Percentiles rank a stretch among this genome's conserved stretches.
phyloP scores from a whole-genome alignment of 1,284 basidiomycete genomes.

The Schizophyllum commune region DNA sequence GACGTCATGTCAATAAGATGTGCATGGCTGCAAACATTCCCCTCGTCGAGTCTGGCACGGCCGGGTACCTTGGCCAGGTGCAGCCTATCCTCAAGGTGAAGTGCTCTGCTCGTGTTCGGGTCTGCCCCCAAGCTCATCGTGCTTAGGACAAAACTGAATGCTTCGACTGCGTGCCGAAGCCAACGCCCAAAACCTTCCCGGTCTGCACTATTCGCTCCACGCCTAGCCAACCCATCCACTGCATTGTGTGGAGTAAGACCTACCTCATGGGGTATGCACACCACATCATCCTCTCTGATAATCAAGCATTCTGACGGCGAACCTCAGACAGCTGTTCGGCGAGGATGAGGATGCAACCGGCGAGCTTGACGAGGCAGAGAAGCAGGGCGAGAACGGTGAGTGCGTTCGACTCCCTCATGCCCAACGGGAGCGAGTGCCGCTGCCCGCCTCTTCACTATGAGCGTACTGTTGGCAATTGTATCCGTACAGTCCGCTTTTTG shows the following conservation, averaged over 20 bases:
- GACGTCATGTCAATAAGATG: conserved; percentile 94
- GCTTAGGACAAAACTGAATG: conserved; percentile 88
- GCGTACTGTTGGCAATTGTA: no score
- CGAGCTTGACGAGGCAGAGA: conserved; percentile 82
- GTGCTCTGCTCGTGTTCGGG: neutral
- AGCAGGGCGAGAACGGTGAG: conserved; percentile 82
- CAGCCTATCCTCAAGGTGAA: conserved; percentile 67
- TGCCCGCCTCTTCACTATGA: no score
- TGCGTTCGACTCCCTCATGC: no score
- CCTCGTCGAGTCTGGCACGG: conserved; percentile 93
- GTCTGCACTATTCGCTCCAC: conserved; percentile 99
- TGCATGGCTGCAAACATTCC: conserved; percentile 90
- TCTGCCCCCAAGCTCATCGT: conserved; percentile 5
- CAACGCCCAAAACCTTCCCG: conserved; percentile 89
- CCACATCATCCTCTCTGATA: neutral
- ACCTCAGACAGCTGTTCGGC: conserved; percentile 83
- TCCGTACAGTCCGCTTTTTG: no score
- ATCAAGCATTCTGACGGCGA: conserved; percentile 2
- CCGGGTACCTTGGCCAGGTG: conserved; percentile 88
- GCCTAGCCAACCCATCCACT: conserved; percentile 95
- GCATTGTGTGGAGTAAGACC: conserved; percentile 98
- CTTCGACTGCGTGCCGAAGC: conserved; percentile 88
- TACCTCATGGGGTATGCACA: conserved; percentile 87
- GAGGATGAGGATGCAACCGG: conserved; percentile 75
- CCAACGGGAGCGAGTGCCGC: no score